Percentiles rank a stretch among this genome's conserved stretches.
phyloP scores from a whole-genome alignment of 805 yeast genomes.

The Candida cerambycidarum region DNA sequence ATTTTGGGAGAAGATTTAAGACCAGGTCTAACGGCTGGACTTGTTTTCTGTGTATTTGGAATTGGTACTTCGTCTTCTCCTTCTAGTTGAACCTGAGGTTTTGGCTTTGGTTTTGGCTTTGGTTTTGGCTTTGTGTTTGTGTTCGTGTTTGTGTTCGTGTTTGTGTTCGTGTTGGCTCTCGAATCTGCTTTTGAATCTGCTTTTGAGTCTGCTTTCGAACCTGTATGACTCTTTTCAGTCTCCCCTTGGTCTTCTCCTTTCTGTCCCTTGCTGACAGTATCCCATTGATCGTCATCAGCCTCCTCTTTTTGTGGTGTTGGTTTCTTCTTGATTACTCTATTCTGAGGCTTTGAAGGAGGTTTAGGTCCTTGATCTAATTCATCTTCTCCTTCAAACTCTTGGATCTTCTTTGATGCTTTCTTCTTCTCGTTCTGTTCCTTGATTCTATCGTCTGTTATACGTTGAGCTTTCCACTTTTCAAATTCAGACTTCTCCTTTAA shows the following conservation, averaged over 20 bases:
- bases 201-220: no score
- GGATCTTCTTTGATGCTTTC: not conserved
- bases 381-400: not conserved
- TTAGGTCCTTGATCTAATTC: not conserved
- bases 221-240: no score
- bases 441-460: not conserved
- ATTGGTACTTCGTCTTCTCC: slow-evolving; percentile 1
- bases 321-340: not conserved
- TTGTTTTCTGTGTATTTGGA: not conserved
- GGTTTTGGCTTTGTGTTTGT: not conserved
- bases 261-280: not conserved
- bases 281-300: not conserved
- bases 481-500: slow-evolving; percentile 7
- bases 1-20: not conserved
- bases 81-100: slow-evolving; percentile 1
- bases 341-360: slow-evolving; percentile 6
- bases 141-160: not conserved
- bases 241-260: slow-evolving; percentile 4
- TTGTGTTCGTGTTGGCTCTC: not conserved
- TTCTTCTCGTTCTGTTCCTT: not conserved
- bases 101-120: not conserved
- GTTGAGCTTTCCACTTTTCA: slow-evolving; percentile 11
- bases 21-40: not conserved
- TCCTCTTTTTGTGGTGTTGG: not conserved
- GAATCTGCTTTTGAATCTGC: not conserved